Evolutionary conservation across 1,284 basidiomycete genomes (phyloP).

Genomic region (Trametes sp.): DNA sequence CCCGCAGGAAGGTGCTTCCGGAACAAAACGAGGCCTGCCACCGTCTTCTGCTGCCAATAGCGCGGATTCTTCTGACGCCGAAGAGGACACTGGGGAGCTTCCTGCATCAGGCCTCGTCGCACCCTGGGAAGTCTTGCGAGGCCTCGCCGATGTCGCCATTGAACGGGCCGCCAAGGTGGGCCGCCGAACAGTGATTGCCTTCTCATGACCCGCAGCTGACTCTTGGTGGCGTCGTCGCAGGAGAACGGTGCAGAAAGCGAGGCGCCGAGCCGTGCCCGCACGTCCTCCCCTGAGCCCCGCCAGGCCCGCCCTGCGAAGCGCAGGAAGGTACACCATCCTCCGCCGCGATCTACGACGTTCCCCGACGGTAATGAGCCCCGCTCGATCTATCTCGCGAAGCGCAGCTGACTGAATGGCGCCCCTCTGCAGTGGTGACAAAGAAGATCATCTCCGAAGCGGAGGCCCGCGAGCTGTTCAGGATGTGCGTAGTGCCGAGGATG

Average conservation of each 20-base stretch:
- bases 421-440: constrained; percentile 74
- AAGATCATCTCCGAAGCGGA: constrained; percentile 81
- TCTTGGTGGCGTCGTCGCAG: constrained; percentile 36
- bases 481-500: constrained; percentile 56
- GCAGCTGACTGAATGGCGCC: constrained; percentile 18
- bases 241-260: constrained; percentile 80
- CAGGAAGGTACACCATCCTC: constrained; percentile 70
- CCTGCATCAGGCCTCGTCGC: constrained; percentile 83
- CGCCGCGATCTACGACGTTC: constrained; percentile 59
- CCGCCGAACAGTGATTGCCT: constrained; percentile 15
- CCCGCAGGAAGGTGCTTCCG: constrained; percentile 43
- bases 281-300: constrained; percentile 68
- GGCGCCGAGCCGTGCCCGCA: constrained; percentile 74
- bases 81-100: constrained; percentile 78
- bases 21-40: constrained; percentile 66
- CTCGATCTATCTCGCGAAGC: constrained; percentile 14
- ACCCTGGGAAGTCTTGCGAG: constrained; percentile 83
- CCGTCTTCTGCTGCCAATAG: constrained; percentile 71
- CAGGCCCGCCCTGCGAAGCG: constrained; percentile 72
- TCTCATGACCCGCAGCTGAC: constrained; percentile 26
- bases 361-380: constrained; percentile 63
- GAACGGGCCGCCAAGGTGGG: constrained; percentile 77
- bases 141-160: constrained; percentile 80
- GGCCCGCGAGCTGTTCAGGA: constrained; percentile 83
- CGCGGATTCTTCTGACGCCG: constrained; percentile 78